These are phyloP conservation scores for Ramichloridium luteum DNA, from an alignment of 2,329 filamentous ascomycete species.

Conservation along the genomic window DNA sequence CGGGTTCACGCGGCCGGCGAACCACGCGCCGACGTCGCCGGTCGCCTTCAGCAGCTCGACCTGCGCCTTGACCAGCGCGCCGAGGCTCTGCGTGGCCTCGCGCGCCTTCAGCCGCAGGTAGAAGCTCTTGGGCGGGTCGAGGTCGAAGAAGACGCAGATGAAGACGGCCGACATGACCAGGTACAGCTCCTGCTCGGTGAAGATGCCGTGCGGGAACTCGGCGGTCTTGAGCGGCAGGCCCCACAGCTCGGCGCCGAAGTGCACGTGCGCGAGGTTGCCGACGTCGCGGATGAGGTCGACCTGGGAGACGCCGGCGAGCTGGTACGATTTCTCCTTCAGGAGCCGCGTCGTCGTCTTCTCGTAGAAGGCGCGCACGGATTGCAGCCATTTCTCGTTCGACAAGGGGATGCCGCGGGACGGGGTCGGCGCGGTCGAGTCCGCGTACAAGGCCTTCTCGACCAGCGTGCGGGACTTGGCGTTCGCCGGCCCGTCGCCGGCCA, in stretches of 20 bases:
- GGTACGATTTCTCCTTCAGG: constrained; percentile 33
- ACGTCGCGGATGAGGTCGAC: constrained; percentile 40
- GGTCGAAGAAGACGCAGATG: constrained; percentile 43
- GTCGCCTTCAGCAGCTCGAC: constrained; percentile 33
- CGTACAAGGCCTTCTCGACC: constrained; percentile 33
- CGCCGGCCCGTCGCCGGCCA: constrained; percentile 32
- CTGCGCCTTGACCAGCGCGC: constrained; percentile 38
- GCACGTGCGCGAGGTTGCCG: constrained; percentile 41
- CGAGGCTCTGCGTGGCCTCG: constrained; percentile 37
- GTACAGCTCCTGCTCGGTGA: constrained; percentile 43
- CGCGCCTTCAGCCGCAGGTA: constrained; percentile 38
- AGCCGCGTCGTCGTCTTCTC: constrained; percentile 36
- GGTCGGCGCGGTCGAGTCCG: too few species aligned
- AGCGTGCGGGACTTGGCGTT: constrained; percentile 33
- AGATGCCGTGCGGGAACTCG: constrained; percentile 38
- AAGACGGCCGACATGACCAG: constrained; percentile 42
- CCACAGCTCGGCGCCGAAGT: constrained; percentile 44
- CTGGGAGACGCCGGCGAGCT: constrained; percentile 33
- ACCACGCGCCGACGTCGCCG: constrained; percentile 27
- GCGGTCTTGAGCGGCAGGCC: constrained; percentile 44
- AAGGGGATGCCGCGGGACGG: constrained; percentile 17
- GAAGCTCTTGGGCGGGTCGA: constrained; percentile 41
- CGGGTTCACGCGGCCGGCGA: constrained; percentile 31
- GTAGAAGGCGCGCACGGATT: constrained; percentile 36
- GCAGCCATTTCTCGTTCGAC: constrained; percentile 31